Base-by-base conservation (phyloP, 768 basidiomycete species). In the Russula lepida region DNA sequence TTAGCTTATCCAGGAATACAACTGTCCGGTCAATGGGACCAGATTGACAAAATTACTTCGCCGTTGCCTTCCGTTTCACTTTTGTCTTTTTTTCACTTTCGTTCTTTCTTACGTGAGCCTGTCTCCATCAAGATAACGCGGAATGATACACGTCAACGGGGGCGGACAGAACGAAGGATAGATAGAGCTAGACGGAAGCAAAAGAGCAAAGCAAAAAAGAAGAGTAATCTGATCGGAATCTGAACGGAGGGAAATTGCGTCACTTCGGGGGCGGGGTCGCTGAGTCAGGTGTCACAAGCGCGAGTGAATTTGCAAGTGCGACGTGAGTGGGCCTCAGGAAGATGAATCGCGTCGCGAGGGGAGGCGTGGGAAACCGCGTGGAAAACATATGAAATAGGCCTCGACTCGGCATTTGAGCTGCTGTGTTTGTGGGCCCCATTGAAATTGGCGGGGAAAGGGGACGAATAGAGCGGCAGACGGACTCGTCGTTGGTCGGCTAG, bases 201-300 rank as follows among this genome's bases (percentile, higher is more conserved):
- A 54, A 54, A 44, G 44, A 53, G 56, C 28, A 47, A 63, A 63
- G 56, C 35, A 62, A 62, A 57, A 62, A 58, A 39, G 62, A 63
- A 63, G 62, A 53, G 50, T 19, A n/a, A n/a, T n/a, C n/a, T 58
- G 62, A 63, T 63, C 62, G 62, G 62, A 33, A 62, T 62, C 61
- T 62, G 46, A 56, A 54, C 37, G 61, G 56, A 46, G 56, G 43
- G 49, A 37, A 30, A 62, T 62, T 58, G 61, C 61, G 61, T 62
- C 61, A 62, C 61, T 33, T 54, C 19, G 37, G 13, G 53, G 41
- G 46, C n/a, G 35, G 60, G 35, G 41, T 56, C 50, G 60, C 60
- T 62, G 61, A 62, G 61, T 58, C 56, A 62, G 61, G 25, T 27
- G 44, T 6, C 32, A 15, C 39, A 44, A 46, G 59, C 52, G 35